Base-by-base conservation (phyloP, 352 stramenopile species). In the Phytophthora foliorum region DNA sequence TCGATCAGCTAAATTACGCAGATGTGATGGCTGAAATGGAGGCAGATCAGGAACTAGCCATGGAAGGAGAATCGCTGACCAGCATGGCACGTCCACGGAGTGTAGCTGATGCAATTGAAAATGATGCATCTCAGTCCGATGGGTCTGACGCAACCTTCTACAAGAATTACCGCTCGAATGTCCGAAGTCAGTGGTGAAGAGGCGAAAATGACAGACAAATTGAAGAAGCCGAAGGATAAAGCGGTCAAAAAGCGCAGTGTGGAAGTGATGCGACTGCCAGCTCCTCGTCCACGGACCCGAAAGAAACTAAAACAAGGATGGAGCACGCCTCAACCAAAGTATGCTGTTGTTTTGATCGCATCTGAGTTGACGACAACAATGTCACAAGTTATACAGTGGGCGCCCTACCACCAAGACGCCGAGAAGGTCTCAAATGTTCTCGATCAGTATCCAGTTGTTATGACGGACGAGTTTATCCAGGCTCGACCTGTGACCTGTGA, bases 231-330 rank as follows among this genome's bases (percentile, higher is more conserved):
- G 19, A 22, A 22, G 13, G 17, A 44, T 10, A 49, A 49, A 10
- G 21, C 17, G 11, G 13, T 17, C 34, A 41, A 41, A 41, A 41
- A 41, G 34, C 34, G 34, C 34, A 41, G 6, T 17, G 21, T 49
- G 19, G 21, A 49, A 16, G 22, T 49, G n/a, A 27, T 49, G 22
- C n/a, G 17, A 19, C 42, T 31, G 21, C 42, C 42, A 49, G n/a
- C 9, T 3, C 42, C 42, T 27, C 21, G 42, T 21, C 19, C 22
- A 14, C 42, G 42, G 42, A 49, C 42, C 42, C 42, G 4, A 4
- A 49, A 49, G 42, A 49, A 49, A 13, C n/a, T 27, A 49, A 29
- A n/a, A 16, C 42, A 49, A 49, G 42, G 42, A 27, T 49, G 42
- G 42, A 31, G 8, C 19, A 31, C 21, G 19, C 11, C 42, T 49